phyloP scores from a whole-genome alignment of 495 filamentous ascomycete genomes.

The Neurospora pannonica region DNA sequence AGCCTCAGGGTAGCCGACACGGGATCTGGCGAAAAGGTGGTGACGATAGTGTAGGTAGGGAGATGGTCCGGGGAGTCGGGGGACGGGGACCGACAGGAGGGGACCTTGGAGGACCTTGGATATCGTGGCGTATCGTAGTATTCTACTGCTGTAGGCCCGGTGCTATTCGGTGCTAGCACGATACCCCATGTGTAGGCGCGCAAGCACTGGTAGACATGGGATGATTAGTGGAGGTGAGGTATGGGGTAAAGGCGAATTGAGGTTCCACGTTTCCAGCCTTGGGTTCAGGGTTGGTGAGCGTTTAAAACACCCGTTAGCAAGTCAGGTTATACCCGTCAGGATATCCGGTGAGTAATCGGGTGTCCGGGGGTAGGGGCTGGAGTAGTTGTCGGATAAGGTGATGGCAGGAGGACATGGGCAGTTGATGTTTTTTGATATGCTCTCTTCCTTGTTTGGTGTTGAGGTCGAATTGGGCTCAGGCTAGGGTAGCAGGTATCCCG shows the following conservation, averaged over 20 bases:
- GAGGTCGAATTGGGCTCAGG: background rate
- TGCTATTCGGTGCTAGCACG: background rate
- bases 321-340: background rate
- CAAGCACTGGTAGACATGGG: background rate
- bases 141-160: background rate
- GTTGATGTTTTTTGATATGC: background rate
- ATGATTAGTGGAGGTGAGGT: background rate
- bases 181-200: background rate
- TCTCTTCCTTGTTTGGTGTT: background rate
- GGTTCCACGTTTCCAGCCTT: background rate
- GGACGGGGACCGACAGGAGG: background rate
- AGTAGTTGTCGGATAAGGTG: background rate
- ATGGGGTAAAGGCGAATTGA: background rate
- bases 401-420: background rate
- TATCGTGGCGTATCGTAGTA: background rate
- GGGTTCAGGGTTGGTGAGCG: background rate
- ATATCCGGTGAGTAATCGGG: background rate
- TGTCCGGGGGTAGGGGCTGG: background rate
- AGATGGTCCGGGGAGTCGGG: background rate
- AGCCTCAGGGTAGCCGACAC: background rate
- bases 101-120: background rate
- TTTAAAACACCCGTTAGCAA: background rate
- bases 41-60: background rate
- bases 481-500: background rate
- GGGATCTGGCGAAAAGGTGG: background rate